These are phyloP conservation scores for Curvularia eragrostidis DNA, from an alignment of 2,329 filamentous ascomycete genomes.

Conservation along the genomic window DNA sequence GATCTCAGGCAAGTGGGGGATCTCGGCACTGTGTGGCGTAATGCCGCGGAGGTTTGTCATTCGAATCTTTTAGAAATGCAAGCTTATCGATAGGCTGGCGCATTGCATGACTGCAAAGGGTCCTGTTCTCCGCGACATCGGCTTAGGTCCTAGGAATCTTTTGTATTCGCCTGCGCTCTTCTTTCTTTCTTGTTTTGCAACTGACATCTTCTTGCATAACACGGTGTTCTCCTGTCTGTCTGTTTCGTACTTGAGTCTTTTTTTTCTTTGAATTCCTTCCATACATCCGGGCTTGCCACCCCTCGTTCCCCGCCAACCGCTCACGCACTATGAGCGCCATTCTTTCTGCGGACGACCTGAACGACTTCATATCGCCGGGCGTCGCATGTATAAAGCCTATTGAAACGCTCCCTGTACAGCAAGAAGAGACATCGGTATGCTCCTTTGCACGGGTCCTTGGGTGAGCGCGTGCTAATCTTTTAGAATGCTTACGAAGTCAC, in stretches of 20 bases:
- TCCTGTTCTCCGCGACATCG: conserved; percentile 33
- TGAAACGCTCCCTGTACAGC: conserved; percentile 77
- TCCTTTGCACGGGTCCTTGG: conserved; percentile 13
- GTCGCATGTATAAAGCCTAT: conserved; percentile 98
- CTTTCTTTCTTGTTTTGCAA: conserved; percentile 8
- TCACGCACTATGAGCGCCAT: conserved; percentile 83
- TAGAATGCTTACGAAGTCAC: conserved; percentile 82
- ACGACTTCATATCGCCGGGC: conserved; percentile 98
- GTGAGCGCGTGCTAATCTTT: conserved; percentile 35
- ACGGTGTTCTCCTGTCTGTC: background rate
- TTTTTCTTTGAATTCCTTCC: background rate
- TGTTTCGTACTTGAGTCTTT: background rate
- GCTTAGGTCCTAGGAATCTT: conserved; percentile 14
- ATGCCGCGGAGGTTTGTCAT: conserved; percentile 30
- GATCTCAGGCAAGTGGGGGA: conserved; percentile 10
- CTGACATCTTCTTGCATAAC: background rate
- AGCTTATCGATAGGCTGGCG: conserved; percentile 43
- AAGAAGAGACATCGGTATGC: conserved; percentile 56
- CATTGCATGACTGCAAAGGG: conserved; percentile 27
- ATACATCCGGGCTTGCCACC: conserved; percentile 16
- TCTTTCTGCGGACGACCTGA: conserved; percentile 93
- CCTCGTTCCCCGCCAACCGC: conserved; percentile 16
- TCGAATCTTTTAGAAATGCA: conserved; percentile 26
- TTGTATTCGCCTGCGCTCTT: conserved; percentile 15
- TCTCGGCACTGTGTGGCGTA: conserved; percentile 27